Evolutionary conservation across 2,329 filamentous ascomycete species (phyloP).

Genomic region (Tolypocladium nubicola): DNA sequence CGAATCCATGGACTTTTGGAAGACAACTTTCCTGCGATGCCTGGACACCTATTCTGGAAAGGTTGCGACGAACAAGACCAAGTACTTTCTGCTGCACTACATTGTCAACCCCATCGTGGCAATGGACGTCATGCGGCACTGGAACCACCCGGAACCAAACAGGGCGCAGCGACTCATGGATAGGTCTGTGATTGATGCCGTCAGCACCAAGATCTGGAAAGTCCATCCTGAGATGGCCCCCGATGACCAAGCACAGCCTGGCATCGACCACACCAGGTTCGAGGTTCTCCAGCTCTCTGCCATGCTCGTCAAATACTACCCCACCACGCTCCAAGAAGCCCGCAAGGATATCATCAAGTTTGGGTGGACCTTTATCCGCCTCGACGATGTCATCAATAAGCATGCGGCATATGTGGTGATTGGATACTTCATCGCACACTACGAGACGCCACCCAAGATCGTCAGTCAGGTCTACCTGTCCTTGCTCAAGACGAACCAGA

Average conservation of each 20-base stretch:
- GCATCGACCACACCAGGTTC: slow-evolving; percentile 92
- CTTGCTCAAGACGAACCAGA: slow-evolving; percentile 84
- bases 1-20: slow-evolving; percentile 79
- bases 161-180: slow-evolving; percentile 69
- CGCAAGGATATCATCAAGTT: slow-evolving; percentile 99
- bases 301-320: slow-evolving; percentile 90
- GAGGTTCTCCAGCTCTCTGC: slow-evolving; percentile 92
- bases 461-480: slow-evolving; percentile 91
- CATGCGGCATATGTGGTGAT: slow-evolving; percentile 96
- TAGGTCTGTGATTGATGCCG: slow-evolving; percentile 73
- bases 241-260: slow-evolving; percentile 74
- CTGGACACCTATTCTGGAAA: slow-evolving; percentile 79
- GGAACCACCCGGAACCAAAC: slow-evolving; percentile 46
- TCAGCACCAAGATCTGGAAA: slow-evolving; percentile 91
- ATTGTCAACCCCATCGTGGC: slow-evolving; percentile 93
- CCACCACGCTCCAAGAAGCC: slow-evolving; percentile 75
- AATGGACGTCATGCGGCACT: slow-evolving; percentile 87
- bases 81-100: slow-evolving; percentile 84
- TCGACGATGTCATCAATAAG: slow-evolving; percentile 99
- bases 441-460: slow-evolving; percentile 93
- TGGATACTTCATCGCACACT: slow-evolving; percentile 93
- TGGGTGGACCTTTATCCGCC: slow-evolving; percentile 93
- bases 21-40: slow-evolving; percentile 69
- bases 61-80: slow-evolving; percentile 73
- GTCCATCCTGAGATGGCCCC: slow-evolving; percentile 71